Base-by-base conservation (phyloP, 2,329 filamentous ascomycete species). In the Diaporthe sp. region DNA sequence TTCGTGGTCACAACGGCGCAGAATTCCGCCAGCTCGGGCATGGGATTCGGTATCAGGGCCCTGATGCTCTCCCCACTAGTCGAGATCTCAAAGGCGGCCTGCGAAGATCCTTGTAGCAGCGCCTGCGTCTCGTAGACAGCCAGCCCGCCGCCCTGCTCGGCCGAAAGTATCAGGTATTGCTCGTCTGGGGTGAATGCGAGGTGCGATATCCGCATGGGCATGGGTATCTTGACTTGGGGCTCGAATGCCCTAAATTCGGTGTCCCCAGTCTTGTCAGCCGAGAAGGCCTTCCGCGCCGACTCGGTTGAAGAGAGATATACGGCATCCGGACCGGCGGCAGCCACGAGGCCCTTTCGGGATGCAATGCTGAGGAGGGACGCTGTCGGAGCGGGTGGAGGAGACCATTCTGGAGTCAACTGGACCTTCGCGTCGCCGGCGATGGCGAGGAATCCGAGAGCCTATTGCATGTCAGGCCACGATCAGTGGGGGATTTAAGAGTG, bases 141-240 rank as follows among this genome's bases (percentile, higher is more conserved):
- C 77, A 99, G 86, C 6, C 95, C 95, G 46, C 95, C 94, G 15
- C 94, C 94, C 73, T 90, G 88, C 83, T 98, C 94, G 3, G 95
- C 94, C 15, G 95, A 95, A 37, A 98, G 87, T 49, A 98, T 90
- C 76, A 99, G 87, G 79, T 94, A 95, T 79, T 91, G 92, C 82
- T 98, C 97, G 80, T 97, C 94, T n/a, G 94, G 91, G 0, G 95
- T 96, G 83, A 99, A 99, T 22, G 93, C 92, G 28, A 99, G 88
- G 83, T 99, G 97, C 15, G 95, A 97, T 72, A 98, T 90, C 79
- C 94, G 92, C 80, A 92, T 89, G 13, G 94, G 91, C 80, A 97
- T 89, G 2, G 92, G 87, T 9, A 98, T 89, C 75, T 89, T 93
- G 70, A 94, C 87, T 82, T 96, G 92, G 4, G 96, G 94, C 76